A percentile compares a stretch with the other conserved stretches of the same genome.
phyloP scores from a whole-genome alignment of 345 rosid genomes.

The Pugionium cornutum region DNA sequence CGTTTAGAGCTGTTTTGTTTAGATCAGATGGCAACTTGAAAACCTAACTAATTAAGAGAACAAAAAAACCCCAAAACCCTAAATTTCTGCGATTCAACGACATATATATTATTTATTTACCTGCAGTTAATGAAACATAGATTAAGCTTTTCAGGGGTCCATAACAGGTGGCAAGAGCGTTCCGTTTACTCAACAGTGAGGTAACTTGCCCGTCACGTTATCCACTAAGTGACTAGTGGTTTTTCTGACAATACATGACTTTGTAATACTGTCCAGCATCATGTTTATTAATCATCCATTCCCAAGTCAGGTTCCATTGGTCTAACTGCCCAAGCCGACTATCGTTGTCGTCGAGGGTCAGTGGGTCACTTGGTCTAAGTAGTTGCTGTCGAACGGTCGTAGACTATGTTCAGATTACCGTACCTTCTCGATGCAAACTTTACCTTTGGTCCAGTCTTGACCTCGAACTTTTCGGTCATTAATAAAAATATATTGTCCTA shows the following conservation, averaged over 20 bases:
- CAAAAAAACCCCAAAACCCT: not conserved
- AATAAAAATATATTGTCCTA: too few species aligned
- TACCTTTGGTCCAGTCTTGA: constrained; percentile 40
- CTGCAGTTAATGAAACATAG: constrained; percentile 63
- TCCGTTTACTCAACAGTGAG: constrained; percentile 80
- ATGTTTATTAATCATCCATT: constrained; percentile 80
- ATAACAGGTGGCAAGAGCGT: constrained; percentile 62
- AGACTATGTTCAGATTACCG: constrained; percentile 68
- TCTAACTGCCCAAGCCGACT: constrained; percentile 76
- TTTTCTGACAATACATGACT: constrained; percentile 65
- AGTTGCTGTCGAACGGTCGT: constrained; percentile 75
- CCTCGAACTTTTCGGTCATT: constrained; percentile 25
- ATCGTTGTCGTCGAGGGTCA: constrained; percentile 53
- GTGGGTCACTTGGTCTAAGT: constrained; percentile 77
- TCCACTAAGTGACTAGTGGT: constrained; percentile 67
- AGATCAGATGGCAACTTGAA: constrained; percentile 71
- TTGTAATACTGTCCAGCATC: constrained; percentile 68
- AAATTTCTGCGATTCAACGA: not conserved
- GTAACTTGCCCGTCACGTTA: constrained; percentile 58
- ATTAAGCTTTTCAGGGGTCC: constrained; percentile 57
- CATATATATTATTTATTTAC: constrained; percentile 43
- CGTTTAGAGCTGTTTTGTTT: constrained; percentile 63
- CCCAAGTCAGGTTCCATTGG: constrained; percentile 94
- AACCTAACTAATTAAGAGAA: constrained; percentile 22
- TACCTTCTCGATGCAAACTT: constrained; percentile 53